Evolutionary conservation across 768 basidiomycete species (phyloP).

Genomic region (Candolleomyces aberdarensis): DNA sequence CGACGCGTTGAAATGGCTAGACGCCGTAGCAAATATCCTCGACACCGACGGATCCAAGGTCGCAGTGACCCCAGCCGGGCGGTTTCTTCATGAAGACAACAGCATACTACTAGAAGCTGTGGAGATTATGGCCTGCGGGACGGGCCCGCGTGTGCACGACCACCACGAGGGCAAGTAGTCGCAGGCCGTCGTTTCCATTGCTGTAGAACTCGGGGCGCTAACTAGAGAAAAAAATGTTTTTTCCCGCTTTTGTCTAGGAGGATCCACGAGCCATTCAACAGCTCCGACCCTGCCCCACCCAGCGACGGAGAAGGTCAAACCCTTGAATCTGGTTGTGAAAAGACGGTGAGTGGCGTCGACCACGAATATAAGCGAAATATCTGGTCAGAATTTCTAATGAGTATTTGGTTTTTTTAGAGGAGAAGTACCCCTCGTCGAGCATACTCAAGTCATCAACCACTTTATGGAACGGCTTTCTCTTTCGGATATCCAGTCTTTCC

Average conservation of each 20-base stretch:
- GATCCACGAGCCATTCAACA: too few relatives aligned
- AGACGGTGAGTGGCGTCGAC: not conserved
- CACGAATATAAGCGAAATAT: not conserved
- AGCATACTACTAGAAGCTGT: not conserved
- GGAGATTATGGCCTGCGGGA: not conserved
- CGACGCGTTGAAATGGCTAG: not conserved
- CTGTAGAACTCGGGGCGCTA: not conserved
- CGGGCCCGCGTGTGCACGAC: not conserved
- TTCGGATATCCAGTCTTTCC: not conserved
- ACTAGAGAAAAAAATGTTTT: not conserved
- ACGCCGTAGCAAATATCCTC: not conserved
- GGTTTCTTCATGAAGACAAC: not conserved
- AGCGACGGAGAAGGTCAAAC: not conserved
- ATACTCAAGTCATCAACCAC: not conserved
- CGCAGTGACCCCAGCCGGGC: not conserved
- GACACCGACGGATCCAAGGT: not conserved
- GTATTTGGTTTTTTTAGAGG: not conserved
- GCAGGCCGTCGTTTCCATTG: not conserved
- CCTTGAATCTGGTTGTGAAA: not conserved
- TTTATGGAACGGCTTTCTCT: not conserved
- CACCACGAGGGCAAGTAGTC: not conserved
- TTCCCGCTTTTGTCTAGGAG: not conserved
- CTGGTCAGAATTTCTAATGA: not conserved
- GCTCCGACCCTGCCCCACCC: too few relatives aligned
- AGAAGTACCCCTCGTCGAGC: not conserved